phyloP scores from a whole-genome alignment of 192 early-diverging fungal genomes.

The Gigaspora rosea region DNA sequence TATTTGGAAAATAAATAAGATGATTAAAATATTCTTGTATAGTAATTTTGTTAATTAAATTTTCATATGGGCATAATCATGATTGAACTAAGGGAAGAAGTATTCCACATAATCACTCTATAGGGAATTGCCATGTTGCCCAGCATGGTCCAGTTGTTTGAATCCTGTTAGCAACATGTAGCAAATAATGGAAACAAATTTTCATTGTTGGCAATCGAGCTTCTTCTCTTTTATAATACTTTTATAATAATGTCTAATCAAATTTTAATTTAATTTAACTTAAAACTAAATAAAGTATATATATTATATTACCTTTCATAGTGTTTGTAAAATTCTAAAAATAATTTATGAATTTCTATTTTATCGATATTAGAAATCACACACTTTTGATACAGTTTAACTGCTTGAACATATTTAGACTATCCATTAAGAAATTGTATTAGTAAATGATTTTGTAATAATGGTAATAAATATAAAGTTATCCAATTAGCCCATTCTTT shows the following conservation, averaged over 20 bases:
- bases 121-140: not conserved
- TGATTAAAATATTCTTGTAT: not conserved
- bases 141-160: constrained; percentile 6
- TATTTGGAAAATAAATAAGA: not conserved
- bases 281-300: too few relatives aligned
- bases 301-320: too few relatives aligned
- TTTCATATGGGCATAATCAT: not conserved
- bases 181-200: not conserved
- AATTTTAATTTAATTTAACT: not conserved
- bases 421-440: not conserved
- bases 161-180: not conserved
- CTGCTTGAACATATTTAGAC: not conserved
- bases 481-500: not conserved
- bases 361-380: not conserved
- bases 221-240: not conserved
- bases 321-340: not conserved
- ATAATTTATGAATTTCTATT: not conserved
- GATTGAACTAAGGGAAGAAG: not conserved
- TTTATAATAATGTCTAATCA: not conserved
- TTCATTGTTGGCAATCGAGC: not conserved
- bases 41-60: constrained; percentile 1
- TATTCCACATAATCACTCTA: not conserved
- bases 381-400: not conserved
- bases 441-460: not conserved
- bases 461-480: not conserved